phyloP scores from a whole-genome alignment of 306 rosid genomes.

The Inga leiocalycina region DNA sequence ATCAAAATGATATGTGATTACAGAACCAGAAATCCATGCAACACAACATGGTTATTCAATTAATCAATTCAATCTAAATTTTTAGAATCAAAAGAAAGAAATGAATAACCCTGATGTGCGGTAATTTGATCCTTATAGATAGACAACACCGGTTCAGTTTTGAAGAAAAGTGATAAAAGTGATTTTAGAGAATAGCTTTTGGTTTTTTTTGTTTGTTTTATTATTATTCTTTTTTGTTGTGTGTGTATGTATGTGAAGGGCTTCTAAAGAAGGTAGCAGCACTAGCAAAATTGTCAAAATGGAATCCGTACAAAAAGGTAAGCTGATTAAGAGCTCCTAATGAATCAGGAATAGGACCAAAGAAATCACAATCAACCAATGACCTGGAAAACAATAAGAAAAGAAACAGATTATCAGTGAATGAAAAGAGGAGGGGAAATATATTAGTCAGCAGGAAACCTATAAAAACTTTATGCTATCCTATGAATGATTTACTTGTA shows the following conservation, averaged over 20 bases:
- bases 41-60: not conserved
- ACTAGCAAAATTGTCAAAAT: constrained; percentile 12
- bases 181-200: too few species aligned
- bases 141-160: too few species aligned
- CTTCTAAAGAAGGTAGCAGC: constrained; percentile 10
- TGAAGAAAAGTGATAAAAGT: too few species aligned
- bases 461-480: not conserved
- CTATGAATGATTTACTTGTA: not conserved
- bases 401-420: constrained; percentile 11
- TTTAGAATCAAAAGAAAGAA: not conserved
- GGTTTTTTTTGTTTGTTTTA: too few species aligned
- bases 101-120: not conserved
- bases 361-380: constrained; percentile 68
- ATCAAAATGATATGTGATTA: not conserved
- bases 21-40: not conserved
- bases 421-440: not conserved
- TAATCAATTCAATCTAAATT: not conserved
- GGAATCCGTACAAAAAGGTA: constrained; percentile 58
- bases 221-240: not conserved
- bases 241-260: not conserved
- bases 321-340: constrained; percentile 61
- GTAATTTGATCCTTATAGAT: not conserved
- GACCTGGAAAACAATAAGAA: constrained; percentile 44
- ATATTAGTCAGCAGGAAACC: not conserved
- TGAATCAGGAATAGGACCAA: constrained; percentile 66